Evolutionary conservation across 2,329 filamentous ascomycete species (phyloP).

Genomic region (Pyrenochaeta sp.): DNA sequence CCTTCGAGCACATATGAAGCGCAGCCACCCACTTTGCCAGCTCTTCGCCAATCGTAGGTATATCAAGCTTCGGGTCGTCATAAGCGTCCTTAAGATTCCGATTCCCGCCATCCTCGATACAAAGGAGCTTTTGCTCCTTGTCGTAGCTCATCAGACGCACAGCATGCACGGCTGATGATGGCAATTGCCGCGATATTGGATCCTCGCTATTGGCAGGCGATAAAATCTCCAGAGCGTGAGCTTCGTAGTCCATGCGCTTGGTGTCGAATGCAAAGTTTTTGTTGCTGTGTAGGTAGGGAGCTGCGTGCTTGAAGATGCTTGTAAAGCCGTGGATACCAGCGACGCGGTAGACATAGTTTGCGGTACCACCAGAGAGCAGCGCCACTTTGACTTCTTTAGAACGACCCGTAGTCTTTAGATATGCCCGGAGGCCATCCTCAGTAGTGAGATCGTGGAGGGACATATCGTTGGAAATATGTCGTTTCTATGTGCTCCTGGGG

Average conservation of each 20-base stretch:
- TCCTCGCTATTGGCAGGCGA: slow-evolving; percentile 1
- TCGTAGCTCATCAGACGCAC: slow-evolving; percentile 38
- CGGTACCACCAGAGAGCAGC: slow-evolving; percentile 43
- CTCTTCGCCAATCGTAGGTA: slow-evolving; percentile 29
- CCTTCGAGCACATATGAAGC: slow-evolving; percentile 30
- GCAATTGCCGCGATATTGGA: slow-evolving; percentile 10
- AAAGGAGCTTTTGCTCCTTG: slow-evolving; percentile 34
- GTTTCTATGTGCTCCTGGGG: too few species aligned
- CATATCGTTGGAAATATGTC: not conserved
- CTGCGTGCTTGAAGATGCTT: slow-evolving; percentile 48
- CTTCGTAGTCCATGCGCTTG: slow-evolving; percentile 48
- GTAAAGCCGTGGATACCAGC: slow-evolving; percentile 17
- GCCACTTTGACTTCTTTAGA: slow-evolving; percentile 12
- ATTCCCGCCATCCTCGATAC: slow-evolving; percentile 42
- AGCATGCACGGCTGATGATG: slow-evolving; percentile 20
- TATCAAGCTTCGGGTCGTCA: slow-evolving; percentile 22
- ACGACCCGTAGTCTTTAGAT: slow-evolving; percentile 21
- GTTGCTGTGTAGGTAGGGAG: slow-evolving; percentile 37
- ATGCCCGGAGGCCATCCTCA: slow-evolving; percentile 27
- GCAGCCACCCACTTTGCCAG: slow-evolving; percentile 45
- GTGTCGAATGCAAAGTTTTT: slow-evolving; percentile 35
- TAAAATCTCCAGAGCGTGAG: slow-evolving; percentile 30
- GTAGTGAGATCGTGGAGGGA: slow-evolving; percentile 25
- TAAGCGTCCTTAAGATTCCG: slow-evolving; percentile 46
- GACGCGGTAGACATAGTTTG: slow-evolving; percentile 49